Conservation (phyloP, 805 yeast genomes). For the Clavispora vitiphila region DNA sequence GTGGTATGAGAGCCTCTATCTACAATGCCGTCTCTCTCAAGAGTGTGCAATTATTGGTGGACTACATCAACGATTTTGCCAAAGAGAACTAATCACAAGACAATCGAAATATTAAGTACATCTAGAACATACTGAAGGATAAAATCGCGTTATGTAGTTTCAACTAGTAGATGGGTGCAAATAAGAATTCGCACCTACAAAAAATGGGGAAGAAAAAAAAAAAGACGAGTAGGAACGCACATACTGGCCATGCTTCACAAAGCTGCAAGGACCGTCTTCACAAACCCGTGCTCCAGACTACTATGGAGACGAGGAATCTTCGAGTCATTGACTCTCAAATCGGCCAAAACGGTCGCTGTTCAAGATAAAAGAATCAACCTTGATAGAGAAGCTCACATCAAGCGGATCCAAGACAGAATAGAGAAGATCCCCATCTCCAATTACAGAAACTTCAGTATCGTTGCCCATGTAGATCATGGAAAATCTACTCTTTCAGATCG, state of each 20-base stretch:
- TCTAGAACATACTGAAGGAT: background rate
- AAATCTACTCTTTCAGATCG: conserved; percentile 89
- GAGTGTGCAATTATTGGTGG: conserved; percentile 53
- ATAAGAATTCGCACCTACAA: background rate
- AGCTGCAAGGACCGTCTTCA: background rate
- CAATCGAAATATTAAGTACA: background rate
- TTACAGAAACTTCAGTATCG: conserved; percentile 87
- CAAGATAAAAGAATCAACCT: conserved; percentile 24
- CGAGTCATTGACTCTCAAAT: background rate
- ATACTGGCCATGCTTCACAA: background rate
- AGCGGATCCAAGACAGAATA: conserved; percentile 50
- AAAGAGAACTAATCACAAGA: conserved; percentile 15
- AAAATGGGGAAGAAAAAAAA: background rate
- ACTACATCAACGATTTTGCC: conserved; percentile 60
- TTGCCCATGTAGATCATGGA: conserved; percentile 92
- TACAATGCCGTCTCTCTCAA: conserved; percentile 78
- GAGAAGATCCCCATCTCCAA: conserved; percentile 75
- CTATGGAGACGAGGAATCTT: background rate
- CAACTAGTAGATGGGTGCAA: background rate
- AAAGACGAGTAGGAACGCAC: background rate
- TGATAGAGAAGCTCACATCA: conserved; percentile 30
- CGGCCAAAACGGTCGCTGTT: conserved; percentile 12
- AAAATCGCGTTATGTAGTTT: background rate
- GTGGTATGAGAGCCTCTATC: conserved; percentile 91
- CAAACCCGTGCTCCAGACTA: background rate